phyloP scores from a whole-genome alignment of 139 green algal species.

The Yamagishiella unicocca region DNA sequence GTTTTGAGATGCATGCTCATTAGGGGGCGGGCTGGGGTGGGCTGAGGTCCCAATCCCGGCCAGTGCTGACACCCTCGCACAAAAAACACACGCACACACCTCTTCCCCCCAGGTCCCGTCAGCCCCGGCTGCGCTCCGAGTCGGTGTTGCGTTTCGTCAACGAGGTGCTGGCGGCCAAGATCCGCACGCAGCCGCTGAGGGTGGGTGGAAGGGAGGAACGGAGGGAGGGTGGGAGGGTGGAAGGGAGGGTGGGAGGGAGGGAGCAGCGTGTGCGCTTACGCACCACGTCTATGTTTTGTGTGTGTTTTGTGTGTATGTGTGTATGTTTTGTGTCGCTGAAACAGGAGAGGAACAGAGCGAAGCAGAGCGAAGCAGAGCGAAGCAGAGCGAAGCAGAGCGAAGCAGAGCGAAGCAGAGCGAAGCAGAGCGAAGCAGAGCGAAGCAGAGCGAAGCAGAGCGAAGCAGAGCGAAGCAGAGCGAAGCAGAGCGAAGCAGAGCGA shows the following conservation, averaged over 20 bases:
- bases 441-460: not conserved
- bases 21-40: no score
- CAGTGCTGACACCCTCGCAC: no score
- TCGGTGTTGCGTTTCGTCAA: constrained; percentile 40
- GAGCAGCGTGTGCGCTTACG: not conserved
- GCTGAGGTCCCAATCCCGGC: no score
- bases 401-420: not conserved
- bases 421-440: not conserved
- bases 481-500: not conserved
- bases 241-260: not conserved
- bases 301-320: not conserved
- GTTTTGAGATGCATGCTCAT: no score
- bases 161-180: constrained; percentile 55
- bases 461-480: not conserved
- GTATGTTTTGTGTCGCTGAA: no score
- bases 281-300: no score
- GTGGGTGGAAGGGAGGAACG: not conserved
- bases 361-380: not conserved
- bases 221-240: not conserved
- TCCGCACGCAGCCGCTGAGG: constrained; percentile 39
- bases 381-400: not conserved
- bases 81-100: no score
- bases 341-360: not conserved
- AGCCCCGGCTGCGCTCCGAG: not conserved
- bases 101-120: not conserved